These are phyloP conservation scores for Angomonas ambiguus DNA, from an alignment of 208 protist species.

Conservation along the genomic window DNA sequence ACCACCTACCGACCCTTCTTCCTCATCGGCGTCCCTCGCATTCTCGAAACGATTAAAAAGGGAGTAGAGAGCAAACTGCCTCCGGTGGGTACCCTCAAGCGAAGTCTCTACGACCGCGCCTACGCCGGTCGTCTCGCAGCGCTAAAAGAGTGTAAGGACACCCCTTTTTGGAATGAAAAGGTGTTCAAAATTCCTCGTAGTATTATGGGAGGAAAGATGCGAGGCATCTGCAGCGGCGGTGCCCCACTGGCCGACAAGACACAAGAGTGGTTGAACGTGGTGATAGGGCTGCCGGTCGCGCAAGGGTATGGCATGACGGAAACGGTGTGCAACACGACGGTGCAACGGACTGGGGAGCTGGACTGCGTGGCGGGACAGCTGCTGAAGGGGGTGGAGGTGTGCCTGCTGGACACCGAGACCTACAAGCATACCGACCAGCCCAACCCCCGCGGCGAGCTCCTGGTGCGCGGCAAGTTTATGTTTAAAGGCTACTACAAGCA, in stretches of 20 bases:
- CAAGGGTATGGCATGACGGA: constrained; percentile 92
- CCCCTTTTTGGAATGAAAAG: constrained; percentile 81
- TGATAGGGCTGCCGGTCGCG: constrained; percentile 52
- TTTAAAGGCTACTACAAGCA: constrained; percentile 91
- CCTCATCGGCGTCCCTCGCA: constrained; percentile 78
- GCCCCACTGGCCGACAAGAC: constrained; percentile 73
- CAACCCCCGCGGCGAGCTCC: constrained; percentile 82
- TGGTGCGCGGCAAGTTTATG: constrained; percentile 62
- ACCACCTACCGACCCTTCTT: constrained; percentile 71
- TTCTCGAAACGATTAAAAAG: constrained; percentile 88
- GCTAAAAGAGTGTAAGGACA: constrained; percentile 68
- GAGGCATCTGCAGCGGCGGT: constrained; percentile 73
- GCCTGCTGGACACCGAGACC: constrained; percentile 88
- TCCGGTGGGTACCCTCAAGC: constrained; percentile 49
- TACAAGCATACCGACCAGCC: constrained; percentile 82
- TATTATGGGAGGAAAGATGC: constrained; percentile 61
- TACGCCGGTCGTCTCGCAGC: constrained; percentile 56
- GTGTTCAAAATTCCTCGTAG: constrained; percentile 58
- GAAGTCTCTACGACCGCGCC: constrained; percentile 62
- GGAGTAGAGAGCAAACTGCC: constrained; percentile 71
- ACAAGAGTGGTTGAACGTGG: constrained; percentile 83
- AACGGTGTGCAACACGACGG: constrained; percentile 61
- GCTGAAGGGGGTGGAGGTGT: constrained; percentile 72
- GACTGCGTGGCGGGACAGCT: constrained; percentile 63
- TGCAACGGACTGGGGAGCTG: constrained; percentile 69